Conservation (phyloP, 176 grass and related monocot genomes). For the Aegilops longissima region DNA sequence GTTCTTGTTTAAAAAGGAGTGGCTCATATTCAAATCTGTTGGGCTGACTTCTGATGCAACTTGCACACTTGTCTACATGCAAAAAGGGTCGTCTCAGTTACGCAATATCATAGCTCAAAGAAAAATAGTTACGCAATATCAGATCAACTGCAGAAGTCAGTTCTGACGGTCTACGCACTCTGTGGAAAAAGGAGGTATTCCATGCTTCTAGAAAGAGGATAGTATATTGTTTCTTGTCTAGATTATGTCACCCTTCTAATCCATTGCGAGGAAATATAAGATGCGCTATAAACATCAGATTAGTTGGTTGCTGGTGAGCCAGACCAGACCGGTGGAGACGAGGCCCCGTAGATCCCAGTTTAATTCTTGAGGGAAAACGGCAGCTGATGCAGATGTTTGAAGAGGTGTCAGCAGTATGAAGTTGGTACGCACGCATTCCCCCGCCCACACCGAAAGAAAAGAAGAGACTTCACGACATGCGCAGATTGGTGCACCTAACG, state of each 20-base stretch:
- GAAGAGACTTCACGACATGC: background rate
- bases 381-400: background rate
- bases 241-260: background rate
- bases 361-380: conserved; percentile 1
- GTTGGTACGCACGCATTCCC: background rate
- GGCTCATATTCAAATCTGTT: background rate
- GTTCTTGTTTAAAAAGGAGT: too few relatives aligned
- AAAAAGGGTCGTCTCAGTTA: background rate
- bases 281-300: conserved; percentile 25
- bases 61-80: background rate
- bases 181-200: background rate
- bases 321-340: background rate
- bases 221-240: background rate
- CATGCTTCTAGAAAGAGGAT: background rate
- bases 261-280: background rate
- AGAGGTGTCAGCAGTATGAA: conserved; percentile 10
- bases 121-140: background rate
- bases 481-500: conserved; percentile 9
- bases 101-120: background rate
- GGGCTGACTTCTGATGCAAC: background rate
- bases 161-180: background rate
- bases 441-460: background rate
- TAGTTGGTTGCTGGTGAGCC: conserved; percentile 27
- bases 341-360: background rate
- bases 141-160: background rate